Percentiles rank a stretch among this genome's conserved stretches.
These are phyloP conservation scores for Aspergillus leporis DNA, from an alignment of 495 filamentous ascomycete genomes.

Conservation along the genomic window DNA sequence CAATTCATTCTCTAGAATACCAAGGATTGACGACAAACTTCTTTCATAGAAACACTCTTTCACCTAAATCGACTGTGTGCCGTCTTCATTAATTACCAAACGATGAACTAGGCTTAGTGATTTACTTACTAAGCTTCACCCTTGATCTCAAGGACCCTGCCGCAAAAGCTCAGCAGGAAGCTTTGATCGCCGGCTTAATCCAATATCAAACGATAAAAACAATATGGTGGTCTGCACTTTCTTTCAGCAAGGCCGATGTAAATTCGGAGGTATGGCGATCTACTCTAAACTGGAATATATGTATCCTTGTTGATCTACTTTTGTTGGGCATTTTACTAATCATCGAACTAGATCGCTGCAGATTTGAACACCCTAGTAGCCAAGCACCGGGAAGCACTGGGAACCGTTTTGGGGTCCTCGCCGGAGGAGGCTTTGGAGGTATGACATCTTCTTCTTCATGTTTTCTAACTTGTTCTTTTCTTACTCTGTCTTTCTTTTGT, in stretches of 20 bases:
- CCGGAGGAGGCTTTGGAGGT: constrained; percentile 40
- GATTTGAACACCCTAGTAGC: constrained; percentile 53
- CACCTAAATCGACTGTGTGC: neutral
- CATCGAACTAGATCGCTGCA: constrained; percentile 48
- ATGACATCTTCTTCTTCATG: constrained; percentile 22
- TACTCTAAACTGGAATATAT: neutral
- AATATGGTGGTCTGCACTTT: constrained; percentile 68
- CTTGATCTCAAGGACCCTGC: neutral
- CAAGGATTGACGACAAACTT: constrained; percentile 9
- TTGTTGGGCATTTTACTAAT: constrained; percentile 16
- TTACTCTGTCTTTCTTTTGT: constrained; percentile 3
- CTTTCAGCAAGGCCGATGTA: constrained; percentile 73
- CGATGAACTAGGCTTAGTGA: neutral
- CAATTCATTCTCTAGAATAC: neutral
- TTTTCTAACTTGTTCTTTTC: too few species aligned
- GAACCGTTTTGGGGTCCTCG: constrained; percentile 47
- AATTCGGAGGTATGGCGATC: constrained; percentile 57
- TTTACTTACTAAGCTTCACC: neutral
- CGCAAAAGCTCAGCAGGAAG: neutral
- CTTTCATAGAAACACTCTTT: neutral
- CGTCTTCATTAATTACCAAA: neutral
- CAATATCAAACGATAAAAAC: constrained; percentile 4
- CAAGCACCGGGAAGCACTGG: constrained; percentile 25
- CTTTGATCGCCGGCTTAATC: neutral
- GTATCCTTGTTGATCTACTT: neutral